Conservation (phyloP, 1,139 yeast genomes). For the Taphrina betulina region DNA sequence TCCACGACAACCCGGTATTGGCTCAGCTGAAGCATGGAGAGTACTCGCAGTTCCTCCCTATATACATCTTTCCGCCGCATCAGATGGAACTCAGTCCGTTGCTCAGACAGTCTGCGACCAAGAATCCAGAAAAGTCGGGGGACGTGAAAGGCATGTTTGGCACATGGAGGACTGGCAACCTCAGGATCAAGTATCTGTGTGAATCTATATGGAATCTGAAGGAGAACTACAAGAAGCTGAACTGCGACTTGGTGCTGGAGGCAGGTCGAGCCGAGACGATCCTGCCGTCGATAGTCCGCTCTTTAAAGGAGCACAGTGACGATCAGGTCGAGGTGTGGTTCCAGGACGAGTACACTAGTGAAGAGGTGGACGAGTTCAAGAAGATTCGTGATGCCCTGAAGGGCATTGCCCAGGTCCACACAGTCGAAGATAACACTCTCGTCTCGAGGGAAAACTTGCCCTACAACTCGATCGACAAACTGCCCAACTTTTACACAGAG, state of each 20-base stretch:
- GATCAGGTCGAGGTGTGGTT: conserved; percentile 19
- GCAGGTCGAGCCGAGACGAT: conserved; percentile 20
- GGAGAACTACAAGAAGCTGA: conserved; percentile 13
- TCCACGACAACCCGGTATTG: conserved; percentile 28
- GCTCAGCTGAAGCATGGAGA: conserved; percentile 11
- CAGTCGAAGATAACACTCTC: conserved; percentile 25
- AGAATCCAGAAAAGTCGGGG: conserved; percentile 18
- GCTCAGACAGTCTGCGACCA: conserved; percentile 5
- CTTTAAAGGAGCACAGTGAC: conserved; percentile 2
- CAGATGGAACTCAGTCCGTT: conserved; percentile 29
- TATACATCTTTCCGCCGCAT: conserved; percentile 25
- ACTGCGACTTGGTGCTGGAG: conserved; percentile 3
- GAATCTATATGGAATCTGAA: conserved; percentile 31
- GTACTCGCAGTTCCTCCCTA: conserved; percentile 15
- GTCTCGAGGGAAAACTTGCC: conserved; percentile 23
- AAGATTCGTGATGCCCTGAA: conserved; percentile 5
- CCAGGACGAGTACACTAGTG: conserved; percentile 27
- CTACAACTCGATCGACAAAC: conserved; percentile 15
- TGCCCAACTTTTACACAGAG: conserved; percentile 26
- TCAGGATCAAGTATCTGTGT: conserved; percentile 21
- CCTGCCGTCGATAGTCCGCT: conserved; percentile 3
- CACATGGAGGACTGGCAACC: conserved; percentile 24
- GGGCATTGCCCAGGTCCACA: not conserved
- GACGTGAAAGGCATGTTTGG: conserved; percentile 24
- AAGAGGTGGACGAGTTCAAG: conserved; percentile 11